Conservation (phyloP, 805 yeast genomes). For the Nakazawaea wyomingensis region DNA sequence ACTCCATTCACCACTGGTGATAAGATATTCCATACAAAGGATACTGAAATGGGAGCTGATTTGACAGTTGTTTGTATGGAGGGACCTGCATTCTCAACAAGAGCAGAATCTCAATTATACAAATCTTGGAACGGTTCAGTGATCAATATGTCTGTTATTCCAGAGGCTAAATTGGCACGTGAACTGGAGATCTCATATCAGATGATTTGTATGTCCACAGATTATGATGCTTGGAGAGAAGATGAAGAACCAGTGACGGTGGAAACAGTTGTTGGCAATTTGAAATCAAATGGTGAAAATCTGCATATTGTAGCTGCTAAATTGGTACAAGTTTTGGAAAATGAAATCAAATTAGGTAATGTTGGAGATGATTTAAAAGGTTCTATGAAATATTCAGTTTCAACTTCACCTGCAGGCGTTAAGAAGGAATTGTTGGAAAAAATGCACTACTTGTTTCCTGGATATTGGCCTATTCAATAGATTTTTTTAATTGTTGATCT, state of each 20-base stretch:
- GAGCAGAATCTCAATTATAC: conserved; percentile 92
- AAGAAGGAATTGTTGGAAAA: conserved; percentile 68
- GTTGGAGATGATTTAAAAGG: conserved; percentile 72
- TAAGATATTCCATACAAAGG: conserved; percentile 60
- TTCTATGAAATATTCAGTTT: conserved; percentile 73
- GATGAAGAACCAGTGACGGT: conserved; percentile 95
- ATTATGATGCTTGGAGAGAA: conserved; percentile 98
- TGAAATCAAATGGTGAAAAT: conserved; percentile 80
- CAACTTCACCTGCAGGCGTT: conserved; percentile 71
- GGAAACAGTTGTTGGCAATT: conserved; percentile 91
- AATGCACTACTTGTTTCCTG: conserved; percentile 86
- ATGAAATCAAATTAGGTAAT: conserved; percentile 49
- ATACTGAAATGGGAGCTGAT: conserved; percentile 65
- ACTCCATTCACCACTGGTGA: conserved; percentile 45
- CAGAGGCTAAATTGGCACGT: conserved; percentile 95
- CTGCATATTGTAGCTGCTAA: conserved; percentile 74
- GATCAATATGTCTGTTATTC: conserved; percentile 94
- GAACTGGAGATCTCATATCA: conserved; percentile 97
- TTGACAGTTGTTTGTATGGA: conserved; percentile 93
- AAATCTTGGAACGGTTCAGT: conserved; percentile 87
- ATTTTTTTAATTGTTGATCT: too few relatives aligned
- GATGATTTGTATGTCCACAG: conserved; percentile 99
- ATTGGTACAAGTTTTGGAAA: conserved; percentile 62
- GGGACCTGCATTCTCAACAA: conserved; percentile 95
- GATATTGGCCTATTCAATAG: conserved; percentile 61